These are phyloP conservation scores for Fusarium subglutinans DNA, from an alignment of 2,329 filamentous ascomycete species.

Conservation along the genomic window DNA sequence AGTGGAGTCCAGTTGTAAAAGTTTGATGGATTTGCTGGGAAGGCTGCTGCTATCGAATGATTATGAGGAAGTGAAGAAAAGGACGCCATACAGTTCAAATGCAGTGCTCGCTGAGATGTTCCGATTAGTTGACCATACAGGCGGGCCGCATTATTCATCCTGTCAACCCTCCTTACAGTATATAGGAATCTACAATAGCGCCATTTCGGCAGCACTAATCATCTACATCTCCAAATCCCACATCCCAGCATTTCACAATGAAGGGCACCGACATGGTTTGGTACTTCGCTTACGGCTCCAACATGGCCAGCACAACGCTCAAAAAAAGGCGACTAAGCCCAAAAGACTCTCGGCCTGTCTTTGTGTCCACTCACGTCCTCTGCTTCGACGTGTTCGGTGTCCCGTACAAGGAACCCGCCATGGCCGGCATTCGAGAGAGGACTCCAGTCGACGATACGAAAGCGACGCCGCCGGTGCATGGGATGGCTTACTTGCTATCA, in stretches of 20 bases:
- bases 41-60: neutral
- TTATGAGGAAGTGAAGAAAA: neutral
- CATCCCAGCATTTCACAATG: neutral
- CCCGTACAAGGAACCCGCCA: neutral
- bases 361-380: neutral
- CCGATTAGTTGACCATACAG: neutral
- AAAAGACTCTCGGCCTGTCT: neutral
- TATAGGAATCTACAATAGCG: neutral
- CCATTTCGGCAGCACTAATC: neutral
- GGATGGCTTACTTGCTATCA: neutral
- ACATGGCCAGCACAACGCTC: neutral
- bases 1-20: neutral
- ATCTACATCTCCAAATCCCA: neutral
- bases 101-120: too few species aligned
- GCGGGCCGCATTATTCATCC: neutral
- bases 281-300: neutral
- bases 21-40: too few species aligned
- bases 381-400: neutral
- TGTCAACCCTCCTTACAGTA: neutral
- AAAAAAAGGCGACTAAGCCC: neutral
- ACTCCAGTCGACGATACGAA: neutral
- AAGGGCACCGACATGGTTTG: neutral
- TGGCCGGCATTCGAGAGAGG: neutral
- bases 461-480: neutral
- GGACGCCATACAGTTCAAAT: neutral